These are phyloP conservation scores for Phytophthora litchii DNA, from an alignment of 352 stramenopile genomes.

Conservation along the genomic window DNA sequence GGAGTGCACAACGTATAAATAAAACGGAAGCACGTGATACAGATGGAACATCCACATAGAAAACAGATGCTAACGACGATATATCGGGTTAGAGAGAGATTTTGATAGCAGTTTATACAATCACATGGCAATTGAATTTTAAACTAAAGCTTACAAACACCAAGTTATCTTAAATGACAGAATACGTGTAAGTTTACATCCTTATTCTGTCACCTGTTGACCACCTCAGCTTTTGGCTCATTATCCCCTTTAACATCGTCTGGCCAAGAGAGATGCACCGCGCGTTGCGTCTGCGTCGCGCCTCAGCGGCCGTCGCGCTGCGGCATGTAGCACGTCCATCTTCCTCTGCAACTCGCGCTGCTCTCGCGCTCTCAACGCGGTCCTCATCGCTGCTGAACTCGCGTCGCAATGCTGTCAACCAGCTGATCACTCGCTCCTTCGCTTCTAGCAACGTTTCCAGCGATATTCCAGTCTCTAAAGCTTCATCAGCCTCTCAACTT, in stretches of 20 bases:
- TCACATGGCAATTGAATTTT: constrained; percentile 19
- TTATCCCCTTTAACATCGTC: constrained; percentile 23
- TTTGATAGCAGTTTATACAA: neutral
- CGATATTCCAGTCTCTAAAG: constrained; percentile 1
- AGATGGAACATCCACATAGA: neutral
- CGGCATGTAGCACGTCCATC: neutral
- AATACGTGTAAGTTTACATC: too few species aligned
- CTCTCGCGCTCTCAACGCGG: neutral
- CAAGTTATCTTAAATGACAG: constrained; percentile 2
- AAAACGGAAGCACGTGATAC: neutral
- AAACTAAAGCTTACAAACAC: constrained; percentile 10
- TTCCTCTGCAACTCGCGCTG: neutral
- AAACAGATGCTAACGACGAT: neutral
- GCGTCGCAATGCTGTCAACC: constrained; percentile 1
- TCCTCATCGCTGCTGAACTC: constrained; percentile 12
- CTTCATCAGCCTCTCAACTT: constrained; percentile 1
- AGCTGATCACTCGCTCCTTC: constrained; percentile 10
- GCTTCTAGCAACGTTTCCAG: constrained; percentile 16
- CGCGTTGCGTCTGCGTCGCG: constrained; percentile 34
- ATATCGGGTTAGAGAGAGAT: constrained; percentile 2
- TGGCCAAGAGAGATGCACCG: constrained; percentile 38
- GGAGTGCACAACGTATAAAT: constrained; percentile 9
- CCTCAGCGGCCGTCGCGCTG: constrained; percentile 7
- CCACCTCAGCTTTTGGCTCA: constrained; percentile 21
- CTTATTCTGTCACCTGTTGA: neutral